Evolutionary conservation across 2,329 filamentous ascomycete species (phyloP), one percentile per base, ranked within the genome.

Genomic region (Sporothrix brasiliensis): DNA sequence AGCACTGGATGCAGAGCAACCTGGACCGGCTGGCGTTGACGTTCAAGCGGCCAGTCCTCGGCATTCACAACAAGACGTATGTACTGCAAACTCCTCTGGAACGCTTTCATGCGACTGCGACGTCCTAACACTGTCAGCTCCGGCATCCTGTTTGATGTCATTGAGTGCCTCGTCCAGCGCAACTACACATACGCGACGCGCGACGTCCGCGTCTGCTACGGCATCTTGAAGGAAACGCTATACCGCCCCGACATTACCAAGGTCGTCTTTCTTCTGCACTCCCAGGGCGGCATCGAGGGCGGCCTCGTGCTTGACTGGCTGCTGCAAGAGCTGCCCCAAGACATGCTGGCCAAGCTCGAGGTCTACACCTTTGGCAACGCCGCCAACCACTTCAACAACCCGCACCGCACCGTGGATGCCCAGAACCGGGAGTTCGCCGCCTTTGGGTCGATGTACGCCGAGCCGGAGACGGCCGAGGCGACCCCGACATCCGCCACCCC

Each of bases 381-480:
- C 0, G 90, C 92, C 0, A 92, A 92, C 75, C 91, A 94, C 78
- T 94, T 93, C 81, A 93, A 93, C 78, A 92, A 93, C 73, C 92
- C 91, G 0, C 85, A 87, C 74, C 82, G 85, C 3, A 84, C 86
- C 71, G 75, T 81, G 13, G 75, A 79, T 1, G 84, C 83, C 0
- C 84, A 88, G 72, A 74, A 75, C 6, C 80, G n/a, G 7, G 68
- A 70, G 24, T 3, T 49, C 7, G 66, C 39, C 11, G 67, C 41
- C 2, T 56, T 68, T 56, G 58, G 68, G 21, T 9, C 39, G 3
- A 4, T 30, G 24, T 53, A 49, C 9, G 56, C 54, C 3, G 56
- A 52, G 27, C 58, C 30, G 30, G 21, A 65, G 19, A 63, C 54
- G 10, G 56, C 41, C 14, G 16, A 39, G 13, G 27, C 41, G 41